phyloP scores from a whole-genome alignment of 768 basidiomycete genomes.

The Pleurotus citrinopileatus region DNA sequence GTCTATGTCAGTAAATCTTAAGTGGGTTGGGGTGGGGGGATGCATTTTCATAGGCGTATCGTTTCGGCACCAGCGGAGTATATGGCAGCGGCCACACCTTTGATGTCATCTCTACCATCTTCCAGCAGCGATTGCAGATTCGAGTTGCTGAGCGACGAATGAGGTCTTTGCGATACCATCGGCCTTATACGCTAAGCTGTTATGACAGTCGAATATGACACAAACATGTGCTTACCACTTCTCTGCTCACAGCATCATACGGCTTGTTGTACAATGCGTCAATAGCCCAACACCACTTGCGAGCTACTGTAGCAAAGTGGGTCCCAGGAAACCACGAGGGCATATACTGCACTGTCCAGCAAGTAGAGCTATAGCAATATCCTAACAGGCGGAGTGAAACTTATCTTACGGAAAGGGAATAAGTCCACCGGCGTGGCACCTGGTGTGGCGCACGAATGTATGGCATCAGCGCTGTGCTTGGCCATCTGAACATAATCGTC shows the following conservation, averaged over 20 bases:
- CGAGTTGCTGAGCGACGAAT: constrained; percentile 8
- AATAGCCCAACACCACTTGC: constrained; percentile 25
- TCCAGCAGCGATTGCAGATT: not conserved
- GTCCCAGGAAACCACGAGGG: constrained; percentile 39
- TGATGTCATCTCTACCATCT: constrained; percentile 18
- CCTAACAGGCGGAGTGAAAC: too few relatives aligned
- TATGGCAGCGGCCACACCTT: constrained; percentile 24
- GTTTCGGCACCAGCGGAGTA: constrained; percentile 38
- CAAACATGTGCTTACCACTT: not conserved
- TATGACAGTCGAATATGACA: not conserved
- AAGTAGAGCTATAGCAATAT: not conserved
- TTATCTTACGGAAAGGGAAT: constrained; percentile 20
- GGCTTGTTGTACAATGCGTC: constrained; percentile 30
- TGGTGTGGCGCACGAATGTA: too few relatives aligned
- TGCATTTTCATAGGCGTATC: constrained; percentile 12
- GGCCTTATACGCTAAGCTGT: not conserved
- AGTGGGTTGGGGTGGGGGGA: not conserved
- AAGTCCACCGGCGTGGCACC: constrained; percentile 20
- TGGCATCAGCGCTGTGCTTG: too few relatives aligned
- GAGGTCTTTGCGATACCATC: constrained; percentile 20
- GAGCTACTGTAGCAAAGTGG: constrained; percentile 29
- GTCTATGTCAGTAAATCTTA: constrained; percentile 4
- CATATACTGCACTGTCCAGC: constrained; percentile 31
- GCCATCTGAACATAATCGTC: constrained; percentile 20
- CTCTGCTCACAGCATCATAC: constrained; percentile 12